Base-by-base conservation (phyloP, 164 flowering plant genomes). In the Nymphaea colorata region DNA sequence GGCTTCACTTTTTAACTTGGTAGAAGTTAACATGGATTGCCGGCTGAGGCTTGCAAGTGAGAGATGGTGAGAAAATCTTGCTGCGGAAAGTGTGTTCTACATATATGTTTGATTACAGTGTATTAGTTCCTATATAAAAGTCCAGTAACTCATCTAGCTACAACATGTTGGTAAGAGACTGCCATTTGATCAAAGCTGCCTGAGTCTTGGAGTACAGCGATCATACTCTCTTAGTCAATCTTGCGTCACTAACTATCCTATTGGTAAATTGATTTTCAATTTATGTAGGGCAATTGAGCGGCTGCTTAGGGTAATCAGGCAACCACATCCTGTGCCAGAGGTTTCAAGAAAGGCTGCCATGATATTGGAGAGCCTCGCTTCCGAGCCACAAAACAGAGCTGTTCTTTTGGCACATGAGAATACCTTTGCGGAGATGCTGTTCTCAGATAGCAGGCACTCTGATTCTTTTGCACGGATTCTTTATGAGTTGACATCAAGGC, bases 391-490 rank as follows among this genome's bases (percentile, higher is more conserved):
- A 73, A 95, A 92, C 71, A 83, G 86, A 81, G 76, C 78, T 53
- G 76, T 76, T 43, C 85, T 95, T 62, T 77, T 92, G n/a, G 88
- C 86, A 42, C 87, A 84, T 77, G 99, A 92, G 76, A 90, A 90
- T 79, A 83, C 91, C 1, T 92, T 95, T 73, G 96, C 96, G 5
- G 97, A 95, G 73, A 79, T 95, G 25, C 87, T 92, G 36, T 85
- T 92, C 75, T 77, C 86, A 2, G 99, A 94, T 51, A 72, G 84
- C 16, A 88, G 79, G 64, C 78, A 90, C 69, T 86, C 98, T 17
- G 97, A 95, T 72, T 80, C 88, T 47, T 95, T 95, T 80, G 98
- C 94, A 6, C 80, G 97, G 82, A 95, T 95, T 68, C 72, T 95
- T 69, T 89, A 76, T 68, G 99, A 95, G 72, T 75, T 95, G 70